Percentiles rank a stretch among this genome's conserved stretches.
Evolutionary conservation across 345 rosid species (phyloP).

Genomic region (Eucalyptus pauciflora): DNA sequence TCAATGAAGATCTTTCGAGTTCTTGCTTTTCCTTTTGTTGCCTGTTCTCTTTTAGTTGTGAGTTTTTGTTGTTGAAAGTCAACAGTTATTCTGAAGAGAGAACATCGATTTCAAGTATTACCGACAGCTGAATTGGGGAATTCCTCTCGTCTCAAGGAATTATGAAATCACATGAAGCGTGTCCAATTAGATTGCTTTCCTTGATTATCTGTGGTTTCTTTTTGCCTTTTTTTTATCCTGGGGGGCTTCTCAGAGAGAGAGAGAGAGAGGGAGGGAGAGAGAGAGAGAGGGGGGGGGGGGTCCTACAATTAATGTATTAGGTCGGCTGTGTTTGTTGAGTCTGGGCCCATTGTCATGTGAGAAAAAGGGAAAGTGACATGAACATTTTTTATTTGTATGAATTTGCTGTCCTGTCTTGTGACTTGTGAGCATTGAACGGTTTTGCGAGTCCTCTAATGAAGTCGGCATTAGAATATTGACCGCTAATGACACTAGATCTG

Average conservation of each 20-base stretch:
- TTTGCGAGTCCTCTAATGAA: not conserved
- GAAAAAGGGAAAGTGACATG: not conserved
- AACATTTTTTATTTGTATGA: not conserved
- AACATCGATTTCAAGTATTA: not conserved
- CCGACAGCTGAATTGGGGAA: not conserved
- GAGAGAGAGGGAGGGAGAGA: not conserved
- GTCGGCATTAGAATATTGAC: not conserved
- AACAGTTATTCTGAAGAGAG: not conserved
- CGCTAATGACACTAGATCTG: not conserved
- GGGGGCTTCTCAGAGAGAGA: not conserved
- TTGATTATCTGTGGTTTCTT: not conserved
- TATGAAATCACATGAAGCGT: not conserved
- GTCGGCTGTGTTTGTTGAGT: not conserved
- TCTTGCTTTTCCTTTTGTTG: not conserved
- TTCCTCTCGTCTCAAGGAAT: not conserved
- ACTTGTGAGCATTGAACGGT: not conserved
- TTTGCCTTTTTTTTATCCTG: not conserved
- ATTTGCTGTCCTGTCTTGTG: not conserved
- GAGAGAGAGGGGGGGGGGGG: not conserved
- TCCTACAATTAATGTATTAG: not conserved
- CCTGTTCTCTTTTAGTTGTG: not conserved
- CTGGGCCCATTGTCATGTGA: not conserved
- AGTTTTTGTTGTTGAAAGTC: not conserved
- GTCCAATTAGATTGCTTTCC: not conserved
- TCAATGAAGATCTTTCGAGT: not conserved